phyloP scores from a whole-genome alignment of 305 asterid genomes.

The Euphrasia arctica region DNA sequence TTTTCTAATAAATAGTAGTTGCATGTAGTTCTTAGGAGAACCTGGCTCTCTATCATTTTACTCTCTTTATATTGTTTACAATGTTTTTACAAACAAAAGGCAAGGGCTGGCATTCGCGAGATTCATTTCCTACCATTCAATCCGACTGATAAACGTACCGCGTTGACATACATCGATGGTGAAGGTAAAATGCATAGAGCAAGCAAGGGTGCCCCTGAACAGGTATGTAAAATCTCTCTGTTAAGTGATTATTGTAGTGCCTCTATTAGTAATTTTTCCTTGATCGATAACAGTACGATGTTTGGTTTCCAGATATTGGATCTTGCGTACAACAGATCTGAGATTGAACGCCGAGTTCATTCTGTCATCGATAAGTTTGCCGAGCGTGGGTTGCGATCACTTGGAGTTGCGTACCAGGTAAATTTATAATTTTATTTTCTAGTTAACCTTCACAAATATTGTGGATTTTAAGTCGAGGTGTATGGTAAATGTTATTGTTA shows the following conservation, averaged over 20 bases:
- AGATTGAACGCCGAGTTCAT: conserved; percentile 65
- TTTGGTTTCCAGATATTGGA: conserved; percentile 48
- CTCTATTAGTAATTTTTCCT: conserved; percentile 22
- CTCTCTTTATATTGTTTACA: conserved; percentile 19
- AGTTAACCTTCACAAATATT: conserved; percentile 1
- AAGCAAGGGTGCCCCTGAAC: conserved; percentile 84
- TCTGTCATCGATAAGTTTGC: conserved; percentile 60
- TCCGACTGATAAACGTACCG: conserved; percentile 77
- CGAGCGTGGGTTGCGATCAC: conserved; percentile 70
- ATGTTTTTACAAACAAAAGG: conserved; percentile 34
- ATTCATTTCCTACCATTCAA: conserved; percentile 72
- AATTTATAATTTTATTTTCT: conserved; percentile 19
- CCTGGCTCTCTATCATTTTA: conserved; percentile 16
- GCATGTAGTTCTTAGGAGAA: conserved; percentile 2
- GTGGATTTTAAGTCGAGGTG: conserved; percentile 6
- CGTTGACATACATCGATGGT: conserved; percentile 52
- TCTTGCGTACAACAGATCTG: conserved; percentile 60
- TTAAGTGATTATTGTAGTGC: conserved; percentile 15
- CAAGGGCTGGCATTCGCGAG: conserved; percentile 67
- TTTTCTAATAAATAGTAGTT: neutral
- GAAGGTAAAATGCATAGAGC: conserved; percentile 72
- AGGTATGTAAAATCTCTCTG: conserved; percentile 37
- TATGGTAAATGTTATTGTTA: conserved; percentile 14
- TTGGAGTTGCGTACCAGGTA: conserved; percentile 78
- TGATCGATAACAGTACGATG: conserved; percentile 21